Evolutionary conservation across 148 eudicot genomes (phyloP).

Genomic region (Oxyria digyna): DNA sequence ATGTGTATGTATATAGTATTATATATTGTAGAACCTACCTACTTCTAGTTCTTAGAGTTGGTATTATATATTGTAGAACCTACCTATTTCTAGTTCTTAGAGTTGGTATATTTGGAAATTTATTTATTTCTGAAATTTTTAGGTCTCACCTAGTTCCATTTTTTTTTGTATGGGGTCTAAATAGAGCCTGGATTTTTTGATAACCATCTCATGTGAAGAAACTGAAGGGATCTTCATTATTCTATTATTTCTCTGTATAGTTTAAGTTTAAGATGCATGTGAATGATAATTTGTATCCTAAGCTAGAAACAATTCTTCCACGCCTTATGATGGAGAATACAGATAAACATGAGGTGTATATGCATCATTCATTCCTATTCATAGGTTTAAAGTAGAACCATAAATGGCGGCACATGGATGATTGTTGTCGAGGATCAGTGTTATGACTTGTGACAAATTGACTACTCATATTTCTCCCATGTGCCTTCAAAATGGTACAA

Average conservation of each 20-base stretch:
- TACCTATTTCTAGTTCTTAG: background rate
- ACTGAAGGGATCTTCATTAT: background rate
- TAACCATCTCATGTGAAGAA: background rate
- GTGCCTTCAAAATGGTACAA: background rate
- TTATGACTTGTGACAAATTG: background rate
- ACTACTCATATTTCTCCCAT: background rate
- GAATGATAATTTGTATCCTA: conserved; percentile 1
- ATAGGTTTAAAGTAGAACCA: background rate
- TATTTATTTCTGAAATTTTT: background rate
- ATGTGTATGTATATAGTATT: background rate
- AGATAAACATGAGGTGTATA: background rate
- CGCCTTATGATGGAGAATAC: background rate
- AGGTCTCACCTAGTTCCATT: background rate
- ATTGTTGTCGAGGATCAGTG: background rate
- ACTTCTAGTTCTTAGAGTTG: background rate
- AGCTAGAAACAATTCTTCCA: background rate
- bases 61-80: background rate
- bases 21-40: background rate
- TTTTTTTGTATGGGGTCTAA: background rate
- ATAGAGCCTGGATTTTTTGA: background rate
- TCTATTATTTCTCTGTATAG: background rate
- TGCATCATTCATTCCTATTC: background rate
- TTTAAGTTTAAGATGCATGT: background rate
- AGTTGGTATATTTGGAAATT: background rate
- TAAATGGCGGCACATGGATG: conserved; percentile 7